phyloP scores from a whole-genome alignment of 2,329 filamentous ascomycete genomes.

The Xylariaceae sp. region DNA sequence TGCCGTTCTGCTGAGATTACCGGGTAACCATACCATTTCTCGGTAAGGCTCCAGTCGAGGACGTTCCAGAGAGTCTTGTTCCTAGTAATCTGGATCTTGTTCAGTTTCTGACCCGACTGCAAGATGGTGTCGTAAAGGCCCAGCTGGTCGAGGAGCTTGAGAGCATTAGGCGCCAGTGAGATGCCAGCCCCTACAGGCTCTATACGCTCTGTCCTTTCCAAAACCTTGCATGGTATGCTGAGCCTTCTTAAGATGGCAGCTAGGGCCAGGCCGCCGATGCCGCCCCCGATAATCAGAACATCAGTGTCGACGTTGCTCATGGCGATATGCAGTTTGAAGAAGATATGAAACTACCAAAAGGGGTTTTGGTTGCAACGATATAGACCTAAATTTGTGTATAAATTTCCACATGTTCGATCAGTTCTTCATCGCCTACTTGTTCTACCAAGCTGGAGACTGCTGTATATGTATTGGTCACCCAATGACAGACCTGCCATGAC shows the following conservation, averaged over 20 bases:
- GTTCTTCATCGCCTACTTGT: too few relatives aligned
- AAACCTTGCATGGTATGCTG: background rate
- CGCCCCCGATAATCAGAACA: background rate
- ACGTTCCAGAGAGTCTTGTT: background rate
- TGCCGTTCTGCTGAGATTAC: background rate
- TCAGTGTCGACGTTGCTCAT: background rate
- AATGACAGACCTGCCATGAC: background rate
- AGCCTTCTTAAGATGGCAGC: background rate
- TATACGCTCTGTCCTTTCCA: background rate
- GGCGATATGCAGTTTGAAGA: background rate
- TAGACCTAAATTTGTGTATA: too few relatives aligned
- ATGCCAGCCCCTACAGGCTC: background rate
- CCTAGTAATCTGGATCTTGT: background rate
- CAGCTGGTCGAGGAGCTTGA: background rate
- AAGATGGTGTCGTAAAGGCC: background rate
- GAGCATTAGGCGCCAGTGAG: background rate
- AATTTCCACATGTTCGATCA: too few relatives aligned
- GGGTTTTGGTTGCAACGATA: too few relatives aligned
- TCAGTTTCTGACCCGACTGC: background rate
- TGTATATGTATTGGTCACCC: background rate
- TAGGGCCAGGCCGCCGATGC: background rate
- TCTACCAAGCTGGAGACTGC: background rate
- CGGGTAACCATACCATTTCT: background rate
- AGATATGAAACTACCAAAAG: too few relatives aligned
- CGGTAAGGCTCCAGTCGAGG: background rate